A percentile compares a stretch with the other conserved stretches of the same genome.
These are phyloP conservation scores for Nemania sp. DNA, from an alignment of 2,329 filamentous ascomycete genomes.

Conservation along the genomic window DNA sequence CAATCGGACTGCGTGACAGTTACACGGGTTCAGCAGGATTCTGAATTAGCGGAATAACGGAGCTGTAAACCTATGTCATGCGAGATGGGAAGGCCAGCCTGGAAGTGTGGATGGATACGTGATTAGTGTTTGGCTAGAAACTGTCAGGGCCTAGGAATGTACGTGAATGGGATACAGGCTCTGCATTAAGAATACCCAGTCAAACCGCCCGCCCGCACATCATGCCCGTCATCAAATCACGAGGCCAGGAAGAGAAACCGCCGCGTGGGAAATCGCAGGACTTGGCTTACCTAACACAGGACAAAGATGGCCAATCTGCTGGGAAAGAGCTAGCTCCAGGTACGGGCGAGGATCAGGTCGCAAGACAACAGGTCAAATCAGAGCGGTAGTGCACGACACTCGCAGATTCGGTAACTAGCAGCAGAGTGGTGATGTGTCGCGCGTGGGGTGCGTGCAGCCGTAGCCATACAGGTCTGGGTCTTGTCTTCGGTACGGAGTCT, in stretches of 20 bases:
- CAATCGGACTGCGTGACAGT: constrained; percentile 14
- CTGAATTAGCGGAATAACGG: constrained; percentile 5
- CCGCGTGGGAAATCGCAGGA: constrained; percentile 11
- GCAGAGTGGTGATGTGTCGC: constrained; percentile 19
- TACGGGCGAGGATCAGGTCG: constrained; percentile 21
- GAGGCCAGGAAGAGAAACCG: constrained; percentile 11
- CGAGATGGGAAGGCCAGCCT: constrained; percentile 11
- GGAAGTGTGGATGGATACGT: background rate
- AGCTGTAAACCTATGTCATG: background rate
- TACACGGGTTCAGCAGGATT: constrained; percentile 21
- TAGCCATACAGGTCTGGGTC: background rate
- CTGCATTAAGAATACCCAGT: constrained; percentile 1
- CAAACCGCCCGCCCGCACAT: constrained; percentile 18
- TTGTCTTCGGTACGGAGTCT: background rate
- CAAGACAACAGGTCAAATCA: constrained; percentile 20
- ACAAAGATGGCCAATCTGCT: constrained; percentile 11
- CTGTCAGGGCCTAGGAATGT: constrained; percentile 10
- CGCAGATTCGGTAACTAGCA: constrained; percentile 16
- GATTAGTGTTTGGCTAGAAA: constrained; percentile 20
- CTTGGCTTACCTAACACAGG: constrained; percentile 27
- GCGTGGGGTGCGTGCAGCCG: constrained; percentile 24
- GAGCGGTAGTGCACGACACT: constrained; percentile 16
- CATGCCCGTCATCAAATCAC: constrained; percentile 10
- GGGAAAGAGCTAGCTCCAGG: constrained; percentile 2
- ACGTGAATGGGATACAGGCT: constrained; percentile 11